phyloP scores from a whole-genome alignment of 2,329 filamentous ascomycete species.

The Hypoxylon sp. region DNA sequence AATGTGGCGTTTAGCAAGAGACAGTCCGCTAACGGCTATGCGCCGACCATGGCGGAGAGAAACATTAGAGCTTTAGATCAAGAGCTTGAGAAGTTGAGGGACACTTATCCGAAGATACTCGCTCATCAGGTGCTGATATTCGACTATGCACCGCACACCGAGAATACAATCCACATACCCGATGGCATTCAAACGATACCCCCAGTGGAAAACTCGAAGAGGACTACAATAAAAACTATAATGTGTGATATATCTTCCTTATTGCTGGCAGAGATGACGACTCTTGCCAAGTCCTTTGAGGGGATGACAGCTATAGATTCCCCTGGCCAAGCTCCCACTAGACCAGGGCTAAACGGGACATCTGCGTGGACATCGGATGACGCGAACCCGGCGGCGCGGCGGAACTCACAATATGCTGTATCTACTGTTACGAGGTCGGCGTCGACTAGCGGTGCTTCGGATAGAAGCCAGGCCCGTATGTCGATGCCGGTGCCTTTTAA shows the following conservation, averaged over 20 bases:
- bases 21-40: constrained; percentile 66
- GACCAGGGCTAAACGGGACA: constrained; percentile 59
- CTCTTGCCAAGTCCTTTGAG: constrained; percentile 80
- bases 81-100: constrained; percentile 78
- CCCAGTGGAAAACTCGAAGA: constrained; percentile 75
- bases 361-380: constrained; percentile 60
- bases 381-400: constrained; percentile 59
- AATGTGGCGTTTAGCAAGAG: constrained; percentile 68
- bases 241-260: constrained; percentile 84
- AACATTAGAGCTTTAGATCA: constrained; percentile 73
- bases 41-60: constrained; percentile 67
- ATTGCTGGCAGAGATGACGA: constrained; percentile 81
- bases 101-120: constrained; percentile 81
- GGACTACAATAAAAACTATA: constrained; percentile 84
- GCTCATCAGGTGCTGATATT: constrained; percentile 86
- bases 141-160: constrained; percentile 71
- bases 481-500: constrained; percentile 80
- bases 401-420: constrained; percentile 70
- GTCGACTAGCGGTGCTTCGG: constrained; percentile 67
- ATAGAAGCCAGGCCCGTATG: constrained; percentile 79
- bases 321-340: constrained; percentile 69
- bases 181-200: constrained; percentile 82
- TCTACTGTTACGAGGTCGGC: constrained; percentile 66
- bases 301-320: constrained; percentile 83
- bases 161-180: constrained; percentile 68